Percentiles rank a stretch among this genome's conserved stretches.
These are phyloP conservation scores for Mycena amicta DNA, from an alignment of 768 basidiomycete species.

Conservation along the genomic window DNA sequence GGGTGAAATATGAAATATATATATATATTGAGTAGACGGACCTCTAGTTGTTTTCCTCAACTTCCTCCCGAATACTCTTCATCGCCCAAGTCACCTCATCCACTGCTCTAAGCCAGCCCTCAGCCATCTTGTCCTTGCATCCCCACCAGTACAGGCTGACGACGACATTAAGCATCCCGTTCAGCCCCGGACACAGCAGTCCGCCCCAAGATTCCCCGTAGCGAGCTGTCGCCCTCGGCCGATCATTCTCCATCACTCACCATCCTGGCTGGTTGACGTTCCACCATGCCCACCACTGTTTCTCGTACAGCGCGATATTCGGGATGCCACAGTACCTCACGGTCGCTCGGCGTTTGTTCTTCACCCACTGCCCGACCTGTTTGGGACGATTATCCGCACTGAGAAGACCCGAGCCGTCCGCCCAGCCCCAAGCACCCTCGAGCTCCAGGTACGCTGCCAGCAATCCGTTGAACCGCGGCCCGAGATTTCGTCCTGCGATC, in stretches of 20 bases:
- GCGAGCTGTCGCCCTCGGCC: background rate
- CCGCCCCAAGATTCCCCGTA: background rate
- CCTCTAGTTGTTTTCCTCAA: background rate
- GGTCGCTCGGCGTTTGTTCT: background rate
- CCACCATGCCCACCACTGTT: background rate
- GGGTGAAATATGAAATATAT: background rate
- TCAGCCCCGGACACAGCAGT: background rate
- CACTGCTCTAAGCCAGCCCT: background rate
- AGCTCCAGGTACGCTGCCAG: background rate
- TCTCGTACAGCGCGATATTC: background rate
- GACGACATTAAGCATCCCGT: conserved; percentile 1
- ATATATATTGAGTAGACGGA: background rate
- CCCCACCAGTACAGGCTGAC: conserved; percentile 8
- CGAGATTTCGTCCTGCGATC: background rate
- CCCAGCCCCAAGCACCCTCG: background rate
- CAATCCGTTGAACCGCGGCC: background rate
- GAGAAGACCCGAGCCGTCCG: background rate
- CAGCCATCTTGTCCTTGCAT: background rate
- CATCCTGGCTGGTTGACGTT: background rate
- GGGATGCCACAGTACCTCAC: background rate
- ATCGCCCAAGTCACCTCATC: background rate
- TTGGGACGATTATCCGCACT: background rate
- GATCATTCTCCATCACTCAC: background rate
- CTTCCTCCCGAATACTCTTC: background rate
- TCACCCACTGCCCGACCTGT: background rate